Conservation (phyloP, 805 yeast genomes). For the Ogataea parapolymorpha region DNA sequence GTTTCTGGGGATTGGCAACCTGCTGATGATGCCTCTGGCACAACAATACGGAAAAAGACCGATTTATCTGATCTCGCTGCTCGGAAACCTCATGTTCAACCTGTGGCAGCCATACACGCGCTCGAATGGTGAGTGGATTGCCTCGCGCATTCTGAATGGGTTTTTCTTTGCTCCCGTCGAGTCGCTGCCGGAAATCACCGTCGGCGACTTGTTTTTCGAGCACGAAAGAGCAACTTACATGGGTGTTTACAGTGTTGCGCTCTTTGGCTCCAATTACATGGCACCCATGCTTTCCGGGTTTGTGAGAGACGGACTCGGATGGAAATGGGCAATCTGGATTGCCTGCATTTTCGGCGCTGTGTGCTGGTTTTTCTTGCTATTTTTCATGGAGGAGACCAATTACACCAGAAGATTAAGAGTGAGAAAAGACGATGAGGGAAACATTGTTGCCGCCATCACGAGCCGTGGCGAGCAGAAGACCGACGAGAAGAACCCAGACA, state of each 20-base stretch:
- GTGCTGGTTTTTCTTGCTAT: slow-evolving; percentile 37
- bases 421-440: not conserved
- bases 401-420: slow-evolving; percentile 32
- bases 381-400: slow-evolving; percentile 55
- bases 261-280: slow-evolving; percentile 50
- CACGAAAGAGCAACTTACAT: slow-evolving; percentile 49
- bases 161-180: slow-evolving; percentile 39
- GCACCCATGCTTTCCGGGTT: slow-evolving; percentile 63
- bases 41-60: slow-evolving; percentile 39
- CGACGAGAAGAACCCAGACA: slow-evolving; percentile 1
- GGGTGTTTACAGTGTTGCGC: slow-evolving; percentile 50
- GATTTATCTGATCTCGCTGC: slow-evolving; percentile 31
- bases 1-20: slow-evolving; percentile 39
- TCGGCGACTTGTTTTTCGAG: slow-evolving; percentile 48
- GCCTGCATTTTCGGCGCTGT: slow-evolving; percentile 45
- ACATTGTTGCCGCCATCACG: slow-evolving; percentile 4
- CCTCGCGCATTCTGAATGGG: slow-evolving; percentile 31
- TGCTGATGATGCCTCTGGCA: slow-evolving; percentile 37
- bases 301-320: slow-evolving; percentile 46
- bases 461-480: slow-evolving; percentile 5
- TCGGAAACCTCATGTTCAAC: slow-evolving; percentile 30
- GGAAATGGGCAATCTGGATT: slow-evolving; percentile 52
- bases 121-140: slow-evolving; percentile 33
- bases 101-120: slow-evolving; percentile 35
- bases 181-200: slow-evolving; percentile 46